Percentiles rank a stretch among this genome's conserved stretches.
These are phyloP conservation scores for Leccinum longicurvipes DNA, from an alignment of 768 basidiomycete genomes.

Conservation along the genomic window DNA sequence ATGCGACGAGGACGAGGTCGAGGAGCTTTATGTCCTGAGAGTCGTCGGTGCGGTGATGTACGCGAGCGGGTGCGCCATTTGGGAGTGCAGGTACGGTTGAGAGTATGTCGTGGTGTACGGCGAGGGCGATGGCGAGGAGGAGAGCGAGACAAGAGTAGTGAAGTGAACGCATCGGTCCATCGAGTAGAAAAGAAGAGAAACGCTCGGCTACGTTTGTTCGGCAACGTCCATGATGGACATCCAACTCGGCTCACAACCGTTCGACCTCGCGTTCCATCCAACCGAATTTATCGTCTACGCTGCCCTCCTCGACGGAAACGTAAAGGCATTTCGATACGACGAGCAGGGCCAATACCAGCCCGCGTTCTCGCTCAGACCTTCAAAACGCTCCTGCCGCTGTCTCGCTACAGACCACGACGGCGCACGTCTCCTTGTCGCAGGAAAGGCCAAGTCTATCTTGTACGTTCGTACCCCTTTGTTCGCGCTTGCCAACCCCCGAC, in stretches of 20 bases:
- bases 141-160: conserved; percentile 25
- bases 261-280: conserved; percentile 89
- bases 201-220: neutral
- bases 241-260: conserved; percentile 71
- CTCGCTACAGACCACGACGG: conserved; percentile 70
- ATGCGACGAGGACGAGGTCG: conserved; percentile 85
- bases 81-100: conserved; percentile 7
- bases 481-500: conserved; percentile 11
- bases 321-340: conserved; percentile 80
- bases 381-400: conserved; percentile 80
- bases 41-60: conserved; percentile 11
- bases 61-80: conserved; percentile 24
- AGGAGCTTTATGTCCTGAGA: conserved; percentile 57
- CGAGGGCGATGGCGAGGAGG: conserved; percentile 32
- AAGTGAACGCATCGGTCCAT: conserved; percentile 36
- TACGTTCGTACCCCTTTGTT: conserved; percentile 38
- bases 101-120: conserved; percentile 31
- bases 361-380: conserved; percentile 63
- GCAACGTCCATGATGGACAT: conserved; percentile 51
- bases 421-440: conserved; percentile 66
- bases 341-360: conserved; percentile 56
- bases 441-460: conserved; percentile 79
- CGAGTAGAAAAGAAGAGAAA: conserved; percentile 7
- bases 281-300: conserved; percentile 65
- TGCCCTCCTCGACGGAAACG: conserved; percentile 75